Evolutionary conservation across 768 basidiomycete genomes (phyloP).

Genomic region (Xanthoconium purpureum): DNA sequence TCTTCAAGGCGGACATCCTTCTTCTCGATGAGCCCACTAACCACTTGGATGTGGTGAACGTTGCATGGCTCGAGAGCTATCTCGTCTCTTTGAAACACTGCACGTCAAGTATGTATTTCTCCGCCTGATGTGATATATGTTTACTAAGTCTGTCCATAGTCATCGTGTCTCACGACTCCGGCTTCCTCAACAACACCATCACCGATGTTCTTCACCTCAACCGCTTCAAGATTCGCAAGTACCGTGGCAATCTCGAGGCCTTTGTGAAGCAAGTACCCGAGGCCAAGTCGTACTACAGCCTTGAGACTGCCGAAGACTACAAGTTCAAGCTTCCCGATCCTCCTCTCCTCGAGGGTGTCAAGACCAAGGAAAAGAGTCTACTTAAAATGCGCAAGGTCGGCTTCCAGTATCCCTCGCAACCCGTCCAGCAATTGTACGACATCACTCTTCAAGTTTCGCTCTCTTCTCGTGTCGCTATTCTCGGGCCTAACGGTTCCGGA

Average conservation of each 20-base stretch:
- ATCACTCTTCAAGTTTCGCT: slow-evolving; percentile 96
- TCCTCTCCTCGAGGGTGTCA: slow-evolving; percentile 97
- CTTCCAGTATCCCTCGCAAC: slow-evolving; percentile 90
- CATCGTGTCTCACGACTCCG: slow-evolving; percentile 97
- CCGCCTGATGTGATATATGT: neutral
- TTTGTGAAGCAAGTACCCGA: slow-evolving; percentile 95
- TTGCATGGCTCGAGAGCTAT: slow-evolving; percentile 96
- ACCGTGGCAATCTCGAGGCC: slow-evolving; percentile 91
- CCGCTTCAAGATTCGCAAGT: slow-evolving; percentile 96
- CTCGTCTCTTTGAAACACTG: slow-evolving; percentile 82
- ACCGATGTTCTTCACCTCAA: slow-evolving; percentile 97
- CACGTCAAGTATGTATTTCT: slow-evolving; percentile 71
- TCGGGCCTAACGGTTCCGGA: slow-evolving; percentile 98
- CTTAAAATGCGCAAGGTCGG: slow-evolving; percentile 97
- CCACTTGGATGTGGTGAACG: slow-evolving; percentile 95
- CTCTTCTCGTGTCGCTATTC: slow-evolving; percentile 96
- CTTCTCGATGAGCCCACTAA: slow-evolving; percentile 96
- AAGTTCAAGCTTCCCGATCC: slow-evolving; percentile 97
- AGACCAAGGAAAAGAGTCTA: slow-evolving; percentile 98
- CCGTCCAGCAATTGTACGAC: slow-evolving; percentile 89
- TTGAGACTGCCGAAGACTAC: slow-evolving; percentile 95
- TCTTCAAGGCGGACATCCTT: slow-evolving; percentile 97
- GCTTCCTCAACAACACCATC: slow-evolving; percentile 97
- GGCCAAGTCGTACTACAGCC: slow-evolving; percentile 96
- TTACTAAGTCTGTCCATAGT: slow-evolving; percentile 40